Evolutionary conservation across 2,329 filamentous ascomycete species (phyloP), one percentile per base, ranked within the genome.

Genomic region (Saccharata proteae): DNA sequence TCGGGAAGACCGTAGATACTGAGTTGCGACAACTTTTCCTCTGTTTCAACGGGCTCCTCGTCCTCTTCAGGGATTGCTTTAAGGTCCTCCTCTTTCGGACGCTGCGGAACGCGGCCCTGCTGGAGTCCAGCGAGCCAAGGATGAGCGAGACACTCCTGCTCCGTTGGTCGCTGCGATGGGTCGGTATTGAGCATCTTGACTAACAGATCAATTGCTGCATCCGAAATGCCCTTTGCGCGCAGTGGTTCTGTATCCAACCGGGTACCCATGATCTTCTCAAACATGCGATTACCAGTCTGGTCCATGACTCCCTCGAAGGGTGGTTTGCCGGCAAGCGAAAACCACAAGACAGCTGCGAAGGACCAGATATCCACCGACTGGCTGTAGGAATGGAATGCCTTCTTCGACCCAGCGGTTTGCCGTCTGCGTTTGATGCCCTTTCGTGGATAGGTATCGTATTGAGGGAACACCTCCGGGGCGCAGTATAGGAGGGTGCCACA

Each of bases 301-400:
- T 84, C 82, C 16, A 71, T 74, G 40, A 76, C 74, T 11, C 81
- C 85, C 16, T 78, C 78, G 51, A 83, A 96, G 1, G 90, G 88
- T 16, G 88, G 80, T 17, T 68, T 67, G 8, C 73, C 74, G 4
- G 79, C 85, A n/a, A 98, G 63, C 5, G 83, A 67, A 47, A 81
- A 90, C 59, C 85, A 98, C 5, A 96, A 59, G 2, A 98, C 90
- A 10, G 86, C 90, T 11, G 83, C 90, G 27, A 93, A 73, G 0
- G 90, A 96, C 88, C 90, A 98, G 39, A 94, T 81, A 50, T 98
- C 90, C 18, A 96, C 82, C 2, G 85, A 83, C 39, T 93, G 83
- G 48, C 77, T 83, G 53, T 98, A 98, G 14, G 83, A 76, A 46
- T 57, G 62, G 58, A 48, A 67, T 11, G 48, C 43, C n/a, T 44